Percentiles rank a stretch among this genome's conserved stretches.
Evolutionary conservation across 148 eudicot genomes (phyloP).

Genomic region (Oxyria digyna): DNA sequence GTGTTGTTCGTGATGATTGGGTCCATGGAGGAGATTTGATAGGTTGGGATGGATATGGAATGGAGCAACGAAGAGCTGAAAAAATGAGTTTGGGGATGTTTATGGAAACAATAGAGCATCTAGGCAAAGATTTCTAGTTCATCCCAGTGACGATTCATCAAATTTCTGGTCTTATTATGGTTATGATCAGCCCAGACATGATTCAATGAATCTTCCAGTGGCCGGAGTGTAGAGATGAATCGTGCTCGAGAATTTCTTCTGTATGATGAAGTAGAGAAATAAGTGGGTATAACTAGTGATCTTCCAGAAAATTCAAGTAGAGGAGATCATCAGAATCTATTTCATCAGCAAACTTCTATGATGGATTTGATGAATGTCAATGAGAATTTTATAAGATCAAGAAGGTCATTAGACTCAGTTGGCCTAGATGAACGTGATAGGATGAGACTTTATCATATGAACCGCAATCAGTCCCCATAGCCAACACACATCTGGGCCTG

Average conservation of each 20-base stretch:
- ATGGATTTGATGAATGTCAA: constrained; percentile 17
- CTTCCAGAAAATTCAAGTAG: constrained; percentile 17
- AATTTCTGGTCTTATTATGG: no score
- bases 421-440: no score
- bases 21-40: no score
- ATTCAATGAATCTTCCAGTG: constrained; percentile 9
- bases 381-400: constrained; percentile 19
- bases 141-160: constrained; percentile 25
- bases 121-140: background rate
- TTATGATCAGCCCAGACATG: constrained; percentile 28
- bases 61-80: no score
- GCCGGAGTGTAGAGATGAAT: constrained; percentile 37
- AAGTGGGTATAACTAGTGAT: constrained; percentile 29
- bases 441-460: constrained; percentile 14
- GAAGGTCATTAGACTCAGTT: constrained; percentile 16
- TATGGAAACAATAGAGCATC: no score
- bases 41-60: no score
- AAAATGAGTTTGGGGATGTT: no score
- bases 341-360: constrained; percentile 20
- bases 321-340: constrained; percentile 9
- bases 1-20: no score
- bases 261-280: constrained; percentile 44
- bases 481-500: no score
- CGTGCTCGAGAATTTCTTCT: constrained; percentile 48
- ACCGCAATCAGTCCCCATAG: constrained; percentile 13